phyloP scores from a whole-genome alignment of 2,329 filamentous ascomycete species.

The Apiospora saccharicola region DNA sequence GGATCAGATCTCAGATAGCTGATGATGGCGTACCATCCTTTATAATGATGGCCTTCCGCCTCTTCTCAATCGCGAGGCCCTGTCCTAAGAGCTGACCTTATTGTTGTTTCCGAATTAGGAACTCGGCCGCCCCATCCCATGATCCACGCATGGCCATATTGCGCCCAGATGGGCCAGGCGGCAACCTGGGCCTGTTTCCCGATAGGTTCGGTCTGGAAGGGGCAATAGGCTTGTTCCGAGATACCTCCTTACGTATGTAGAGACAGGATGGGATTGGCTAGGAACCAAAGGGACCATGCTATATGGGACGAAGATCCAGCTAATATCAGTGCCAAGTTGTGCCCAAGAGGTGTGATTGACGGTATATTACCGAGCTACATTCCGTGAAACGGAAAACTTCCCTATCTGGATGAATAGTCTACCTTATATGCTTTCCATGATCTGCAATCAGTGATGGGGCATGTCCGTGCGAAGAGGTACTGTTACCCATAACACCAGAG shows the following conservation, averaged over 20 bases:
- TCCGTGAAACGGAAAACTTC: background rate
- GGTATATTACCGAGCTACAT: conserved; percentile 7
- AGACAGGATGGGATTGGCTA: background rate
- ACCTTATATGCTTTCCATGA: background rate
- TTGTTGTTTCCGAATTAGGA: conserved; percentile 13
- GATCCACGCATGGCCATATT: conserved; percentile 4
- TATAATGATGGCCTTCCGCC: background rate
- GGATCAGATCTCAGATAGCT: conserved; percentile 7
- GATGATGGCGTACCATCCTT: background rate
- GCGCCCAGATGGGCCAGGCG: conserved; percentile 7
- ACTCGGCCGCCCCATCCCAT: conserved; percentile 18
- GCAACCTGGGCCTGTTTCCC: conserved; percentile 20
- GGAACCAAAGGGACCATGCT: background rate
- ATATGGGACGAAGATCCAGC: conserved; percentile 5
- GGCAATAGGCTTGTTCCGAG: conserved; percentile 10
- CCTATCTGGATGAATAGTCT: background rate
- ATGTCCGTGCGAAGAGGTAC: background rate
- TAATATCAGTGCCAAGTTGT: background rate
- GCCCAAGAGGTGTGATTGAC: background rate
- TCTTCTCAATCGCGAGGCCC: background rate
- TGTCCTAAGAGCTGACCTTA: background rate
- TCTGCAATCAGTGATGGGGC: background rate
- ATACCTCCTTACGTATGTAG: conserved; percentile 9
- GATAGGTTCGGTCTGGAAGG: background rate
- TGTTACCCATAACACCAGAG: background rate